phyloP scores from a whole-genome alignment of 257 asterid genomes.

The Solanum tarijense region DNA sequence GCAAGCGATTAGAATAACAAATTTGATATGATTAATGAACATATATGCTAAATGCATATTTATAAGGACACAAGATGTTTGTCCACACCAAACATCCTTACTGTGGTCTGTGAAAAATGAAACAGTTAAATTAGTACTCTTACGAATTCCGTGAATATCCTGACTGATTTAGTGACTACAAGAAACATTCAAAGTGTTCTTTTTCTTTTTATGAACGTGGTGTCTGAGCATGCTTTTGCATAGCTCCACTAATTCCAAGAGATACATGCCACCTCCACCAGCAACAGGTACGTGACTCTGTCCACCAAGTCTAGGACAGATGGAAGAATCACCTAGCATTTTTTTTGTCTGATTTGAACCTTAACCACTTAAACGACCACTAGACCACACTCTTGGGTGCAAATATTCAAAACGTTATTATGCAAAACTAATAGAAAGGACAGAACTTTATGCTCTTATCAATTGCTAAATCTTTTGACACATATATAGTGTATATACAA shows the following conservation, averaged over 20 bases:
- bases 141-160: no score
- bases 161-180: no score
- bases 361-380: background rate
- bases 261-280: background rate
- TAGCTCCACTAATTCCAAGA: background rate
- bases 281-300: background rate
- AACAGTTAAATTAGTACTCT: no score
- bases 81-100: no score
- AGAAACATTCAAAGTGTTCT: no score
- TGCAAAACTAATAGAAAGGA: background rate
- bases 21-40: background rate
- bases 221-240: background rate
- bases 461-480: no score
- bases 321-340: background rate
- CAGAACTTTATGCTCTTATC: background rate
- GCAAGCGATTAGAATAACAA: background rate
- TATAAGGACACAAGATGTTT: no score
- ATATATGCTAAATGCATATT: background rate
- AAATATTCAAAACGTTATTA: background rate
- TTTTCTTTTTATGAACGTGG: background rate
- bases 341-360: background rate
- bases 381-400: background rate
- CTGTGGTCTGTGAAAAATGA: no score
- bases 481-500: no score
- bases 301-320: background rate